phyloP scores from a whole-genome alignment of 768 basidiomycete genomes.

The Boletus reticuloceps region DNA sequence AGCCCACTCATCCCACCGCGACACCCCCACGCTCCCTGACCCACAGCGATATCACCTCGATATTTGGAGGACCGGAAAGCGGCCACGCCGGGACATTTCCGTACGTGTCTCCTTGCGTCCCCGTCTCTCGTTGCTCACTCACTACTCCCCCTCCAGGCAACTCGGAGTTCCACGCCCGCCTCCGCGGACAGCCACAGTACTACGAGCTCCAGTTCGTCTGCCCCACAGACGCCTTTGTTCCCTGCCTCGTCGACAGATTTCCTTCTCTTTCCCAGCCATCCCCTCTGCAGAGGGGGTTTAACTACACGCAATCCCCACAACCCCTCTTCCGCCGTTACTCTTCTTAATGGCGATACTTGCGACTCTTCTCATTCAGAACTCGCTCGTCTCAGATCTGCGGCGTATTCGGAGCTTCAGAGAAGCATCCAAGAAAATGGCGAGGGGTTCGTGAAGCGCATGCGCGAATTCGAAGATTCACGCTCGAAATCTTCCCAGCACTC shows the following conservation, averaged over 20 bases:
- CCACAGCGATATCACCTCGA: constrained; percentile 53
- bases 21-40: constrained; percentile 35
- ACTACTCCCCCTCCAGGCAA: constrained; percentile 12
- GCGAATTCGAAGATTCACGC: constrained; percentile 60
- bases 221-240: constrained; percentile 37
- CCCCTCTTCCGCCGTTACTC: constrained; percentile 22
- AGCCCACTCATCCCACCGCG: constrained; percentile 40
- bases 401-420: constrained; percentile 63
- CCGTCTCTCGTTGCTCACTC: constrained; percentile 1
- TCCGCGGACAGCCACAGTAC: constrained; percentile 28
- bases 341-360: constrained; percentile 19
- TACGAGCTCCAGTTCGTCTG: constrained; percentile 22
- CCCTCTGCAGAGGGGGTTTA: constrained; percentile 5
- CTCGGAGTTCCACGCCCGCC: constrained; percentile 29
- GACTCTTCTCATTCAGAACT: constrained; percentile 33
- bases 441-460: constrained; percentile 69
- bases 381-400: constrained; percentile 52
- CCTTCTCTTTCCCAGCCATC: constrained; percentile 36
- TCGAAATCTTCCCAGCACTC: constrained; percentile 38
- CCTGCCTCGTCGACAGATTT: constrained; percentile 52
- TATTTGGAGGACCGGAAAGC: constrained; percentile 52
- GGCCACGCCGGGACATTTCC: constrained; percentile 46
- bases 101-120: constrained; percentile 32
- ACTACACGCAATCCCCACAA: constrained; percentile 12
- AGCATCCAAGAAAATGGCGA: constrained; percentile 65